These are phyloP conservation scores for Pseudodiploospora longispora DNA, from an alignment of 2,329 filamentous ascomycete genomes.

Conservation along the genomic window DNA sequence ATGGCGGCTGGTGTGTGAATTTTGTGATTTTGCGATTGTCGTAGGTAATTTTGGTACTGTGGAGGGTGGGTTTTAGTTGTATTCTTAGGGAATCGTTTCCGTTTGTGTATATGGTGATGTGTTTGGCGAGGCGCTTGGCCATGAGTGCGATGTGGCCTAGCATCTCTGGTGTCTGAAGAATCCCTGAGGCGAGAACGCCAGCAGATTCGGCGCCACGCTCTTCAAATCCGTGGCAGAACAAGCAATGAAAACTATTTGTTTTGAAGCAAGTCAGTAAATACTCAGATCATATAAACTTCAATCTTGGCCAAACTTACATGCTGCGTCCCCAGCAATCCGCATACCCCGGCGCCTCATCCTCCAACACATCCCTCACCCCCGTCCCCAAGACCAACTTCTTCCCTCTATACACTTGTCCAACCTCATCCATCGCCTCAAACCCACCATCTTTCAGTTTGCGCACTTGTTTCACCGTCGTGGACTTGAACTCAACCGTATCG, in stretches of 20 bases:
- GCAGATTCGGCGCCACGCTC: conserved; percentile 38
- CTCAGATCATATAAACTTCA: background rate
- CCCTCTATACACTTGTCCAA: conserved; percentile 36
- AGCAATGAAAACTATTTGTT: conserved; percentile 41
- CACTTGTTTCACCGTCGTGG: conserved; percentile 12
- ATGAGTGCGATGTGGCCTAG: conserved; percentile 34
- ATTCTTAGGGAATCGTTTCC: conserved; percentile 15
- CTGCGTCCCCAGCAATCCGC: conserved; percentile 44
- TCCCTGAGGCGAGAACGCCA: conserved; percentile 37
- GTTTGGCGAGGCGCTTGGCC: conserved; percentile 33
- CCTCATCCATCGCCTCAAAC: conserved; percentile 32
- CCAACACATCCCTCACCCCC: conserved; percentile 41
- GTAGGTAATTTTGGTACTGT: conserved; percentile 26
- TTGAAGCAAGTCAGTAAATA: background rate
- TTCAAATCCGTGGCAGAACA: conserved; percentile 54
- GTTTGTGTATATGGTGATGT: conserved; percentile 45
- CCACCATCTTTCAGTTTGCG: conserved; percentile 17
- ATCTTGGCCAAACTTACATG: conserved; percentile 23
- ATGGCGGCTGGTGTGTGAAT: background rate
- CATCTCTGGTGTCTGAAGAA: conserved; percentile 20
- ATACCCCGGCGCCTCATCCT: conserved; percentile 43
- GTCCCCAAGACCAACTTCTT: conserved; percentile 48
- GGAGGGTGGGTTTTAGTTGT: conserved; percentile 9
- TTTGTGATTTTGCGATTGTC: conserved; percentile 25
- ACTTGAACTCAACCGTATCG: conserved; percentile 18